Evolutionary conservation across 2,329 filamentous ascomycete species (phyloP), one percentile per base, ranked within the genome.

Genomic region (Hymenoscyphus linearis): DNA sequence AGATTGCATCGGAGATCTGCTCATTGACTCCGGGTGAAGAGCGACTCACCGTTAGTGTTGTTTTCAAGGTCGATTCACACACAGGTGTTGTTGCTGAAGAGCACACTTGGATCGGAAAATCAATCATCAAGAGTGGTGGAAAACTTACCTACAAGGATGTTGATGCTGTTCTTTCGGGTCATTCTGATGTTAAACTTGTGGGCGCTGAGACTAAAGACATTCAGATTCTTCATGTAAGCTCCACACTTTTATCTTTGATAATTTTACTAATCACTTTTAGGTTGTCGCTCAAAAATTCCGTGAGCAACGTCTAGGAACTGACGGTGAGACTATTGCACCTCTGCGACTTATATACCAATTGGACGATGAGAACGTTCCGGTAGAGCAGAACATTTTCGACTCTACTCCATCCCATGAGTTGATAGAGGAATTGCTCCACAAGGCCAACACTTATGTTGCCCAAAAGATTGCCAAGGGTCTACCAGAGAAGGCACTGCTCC

Each of bases 321-420:
- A 89, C 37, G 86, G 86, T 52, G 85, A 89, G 66, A 86, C 89
- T 13, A 90, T 96, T 69, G 89, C 93, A 36, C 88, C 93, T 47
- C 84, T 99, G 58, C 89, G 95, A 61, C 83, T 99, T 54, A 80
- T 98, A 64, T 92, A 96, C 76, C 93, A 96, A 77, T 83, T 98
- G 47, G 95, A 99, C 69, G 95, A 99, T 69, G 95, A 99, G 80
- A 98, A 98, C 75, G 91, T 97, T 58, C 95, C 93, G 2, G 93
- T 98, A 47, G 92, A 96, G 78, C 86, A 91, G 74, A 99, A 98
- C 78, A 90, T 99, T 66, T 99, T 98, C 72, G 88, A 97, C 74
- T 93, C 91, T 34, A 91, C 91, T 13, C 82, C 88, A 10, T 91
- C 93, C 2, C 91, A 96, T 65, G 93, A 98, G 77, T 85, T 98